These are phyloP conservation scores for Ophiostoma ulmi DNA, from an alignment of 2,329 filamentous ascomycete species.

Conservation along the genomic window DNA sequence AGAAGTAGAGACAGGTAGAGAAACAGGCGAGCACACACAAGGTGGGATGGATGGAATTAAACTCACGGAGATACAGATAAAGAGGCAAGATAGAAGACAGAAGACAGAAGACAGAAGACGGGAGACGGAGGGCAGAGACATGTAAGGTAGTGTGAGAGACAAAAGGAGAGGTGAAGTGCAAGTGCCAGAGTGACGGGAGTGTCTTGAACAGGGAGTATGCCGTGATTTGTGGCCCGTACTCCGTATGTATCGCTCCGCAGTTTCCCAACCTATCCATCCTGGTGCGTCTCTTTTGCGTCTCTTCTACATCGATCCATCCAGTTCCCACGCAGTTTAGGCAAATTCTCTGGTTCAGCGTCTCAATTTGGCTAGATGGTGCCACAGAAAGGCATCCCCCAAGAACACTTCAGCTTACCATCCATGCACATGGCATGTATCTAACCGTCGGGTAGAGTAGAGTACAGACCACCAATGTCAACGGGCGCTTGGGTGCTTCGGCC, in stretches of 20 bases:
- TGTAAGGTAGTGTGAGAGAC: not conserved
- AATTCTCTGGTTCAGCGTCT: not conserved
- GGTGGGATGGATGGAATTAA: not conserved
- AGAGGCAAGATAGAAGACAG: not conserved
- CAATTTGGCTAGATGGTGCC: slow-evolving; percentile 7
- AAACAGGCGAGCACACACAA: not conserved
- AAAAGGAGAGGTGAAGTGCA: not conserved
- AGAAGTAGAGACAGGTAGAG: not conserved
- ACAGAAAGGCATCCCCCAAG: not conserved
- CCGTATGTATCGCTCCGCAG: slow-evolving; percentile 9
- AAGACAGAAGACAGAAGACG: not conserved
- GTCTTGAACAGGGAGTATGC: slow-evolving; percentile 1
- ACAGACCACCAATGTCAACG: not conserved
- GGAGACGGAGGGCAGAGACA: not conserved
- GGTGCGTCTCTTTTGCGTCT: not conserved
- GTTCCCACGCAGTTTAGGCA: not conserved
- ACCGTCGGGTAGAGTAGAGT: not conserved
- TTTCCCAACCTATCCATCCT: not conserved
- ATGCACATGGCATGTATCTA: not conserved
- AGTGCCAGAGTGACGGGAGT: slow-evolving; percentile 2
- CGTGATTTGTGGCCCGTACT: not conserved
- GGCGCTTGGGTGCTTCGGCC: not conserved
- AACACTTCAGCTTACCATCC: not conserved
- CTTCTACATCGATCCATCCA: not conserved
- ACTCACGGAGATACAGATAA: not conserved